A percentile compares a stretch with the other conserved stretches of the same genome.
Conservation (phyloP, 2,329 filamentous ascomycete species). For the Lasiodiplodia theobromae region DNA sequence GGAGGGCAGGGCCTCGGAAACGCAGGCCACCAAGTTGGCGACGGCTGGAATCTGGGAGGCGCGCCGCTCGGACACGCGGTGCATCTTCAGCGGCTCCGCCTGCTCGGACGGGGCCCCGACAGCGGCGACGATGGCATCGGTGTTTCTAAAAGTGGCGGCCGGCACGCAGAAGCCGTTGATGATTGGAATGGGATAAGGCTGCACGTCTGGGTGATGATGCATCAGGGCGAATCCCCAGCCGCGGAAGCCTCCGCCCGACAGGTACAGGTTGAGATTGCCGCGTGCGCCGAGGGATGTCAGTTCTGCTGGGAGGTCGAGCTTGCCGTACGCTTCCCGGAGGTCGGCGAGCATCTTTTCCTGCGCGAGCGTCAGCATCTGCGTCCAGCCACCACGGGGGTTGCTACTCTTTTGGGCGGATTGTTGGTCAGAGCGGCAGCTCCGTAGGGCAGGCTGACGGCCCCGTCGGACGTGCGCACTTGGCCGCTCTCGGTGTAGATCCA, state of each 20-base stretch:
- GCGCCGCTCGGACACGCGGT: slow-evolving; percentile 78
- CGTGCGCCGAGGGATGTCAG: slow-evolving; percentile 42
- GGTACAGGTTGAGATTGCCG: slow-evolving; percentile 73
- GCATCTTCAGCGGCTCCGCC: slow-evolving; percentile 46
- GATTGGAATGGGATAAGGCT: slow-evolving; percentile 82
- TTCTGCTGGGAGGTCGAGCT: slow-evolving; percentile 63
- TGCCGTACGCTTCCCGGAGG: slow-evolving; percentile 67
- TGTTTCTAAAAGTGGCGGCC: slow-evolving; percentile 15
- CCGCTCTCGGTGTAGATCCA: slow-evolving; percentile 65
- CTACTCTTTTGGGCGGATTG: slow-evolving; percentile 18
- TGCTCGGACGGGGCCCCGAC: slow-evolving; percentile 64
- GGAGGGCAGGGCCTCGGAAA: slow-evolving; percentile 72
- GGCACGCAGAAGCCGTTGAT: slow-evolving; percentile 79
- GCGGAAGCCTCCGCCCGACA: slow-evolving; percentile 88
- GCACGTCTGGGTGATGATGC: slow-evolving; percentile 72
- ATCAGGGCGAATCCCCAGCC: slow-evolving; percentile 92
- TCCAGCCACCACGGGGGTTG: slow-evolving; percentile 36
- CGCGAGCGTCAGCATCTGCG: not conserved
- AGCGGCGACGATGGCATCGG: slow-evolving; percentile 50
- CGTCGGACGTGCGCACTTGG: slow-evolving; percentile 58
- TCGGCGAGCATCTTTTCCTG: slow-evolving; percentile 62
- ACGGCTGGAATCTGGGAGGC: slow-evolving; percentile 86
- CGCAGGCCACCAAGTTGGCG: slow-evolving; percentile 76
- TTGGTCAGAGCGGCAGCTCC: slow-evolving; percentile 70
- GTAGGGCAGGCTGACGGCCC: slow-evolving; percentile 71